Evolutionary conservation across 306 rosid species (phyloP).

Genomic region (Medicago lupulina): DNA sequence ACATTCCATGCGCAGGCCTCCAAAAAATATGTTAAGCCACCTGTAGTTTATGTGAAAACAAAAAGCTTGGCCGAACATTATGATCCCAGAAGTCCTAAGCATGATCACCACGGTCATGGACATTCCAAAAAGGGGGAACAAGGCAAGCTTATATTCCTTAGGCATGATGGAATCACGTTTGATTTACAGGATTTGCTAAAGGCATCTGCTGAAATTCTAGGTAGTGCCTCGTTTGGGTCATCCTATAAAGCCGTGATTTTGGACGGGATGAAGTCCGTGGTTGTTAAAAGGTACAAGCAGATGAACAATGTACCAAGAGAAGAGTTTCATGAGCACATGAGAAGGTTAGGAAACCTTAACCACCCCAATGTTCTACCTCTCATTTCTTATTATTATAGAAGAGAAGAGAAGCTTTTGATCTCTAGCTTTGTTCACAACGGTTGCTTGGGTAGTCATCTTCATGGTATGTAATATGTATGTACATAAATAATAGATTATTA

Average conservation of each 20-base stretch:
- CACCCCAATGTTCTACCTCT: conserved; percentile 82
- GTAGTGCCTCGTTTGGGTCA: conserved; percentile 87
- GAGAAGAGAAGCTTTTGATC: conserved; percentile 87
- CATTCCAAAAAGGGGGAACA: conserved; percentile 55
- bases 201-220: conserved; percentile 88
- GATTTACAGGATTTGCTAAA: conserved; percentile 74
- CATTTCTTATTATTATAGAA: conserved; percentile 75
- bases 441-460: conserved; percentile 86
- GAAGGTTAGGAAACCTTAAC: conserved; percentile 67
- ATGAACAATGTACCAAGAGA: conserved; percentile 82
- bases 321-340: conserved; percentile 87
- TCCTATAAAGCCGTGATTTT: conserved; percentile 77
- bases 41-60: conserved; percentile 33
- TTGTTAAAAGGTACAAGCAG: conserved; percentile 87
- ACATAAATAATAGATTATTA: too few species aligned
- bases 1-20: conserved; percentile 29
- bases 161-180: conserved; percentile 58
- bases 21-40: conserved; percentile 24
- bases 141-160: conserved; percentile 66
- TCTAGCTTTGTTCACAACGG: conserved; percentile 65
- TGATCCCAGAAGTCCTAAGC: conserved; percentile 22
- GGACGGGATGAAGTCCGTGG: conserved; percentile 54
- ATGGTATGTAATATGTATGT: conserved; percentile 66
- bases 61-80: conserved; percentile 44
- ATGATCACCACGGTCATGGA: background rate